phyloP scores from a whole-genome alignment of 2,329 filamentous ascomycete genomes.

The Ophiocordyceps robertsii region DNA sequence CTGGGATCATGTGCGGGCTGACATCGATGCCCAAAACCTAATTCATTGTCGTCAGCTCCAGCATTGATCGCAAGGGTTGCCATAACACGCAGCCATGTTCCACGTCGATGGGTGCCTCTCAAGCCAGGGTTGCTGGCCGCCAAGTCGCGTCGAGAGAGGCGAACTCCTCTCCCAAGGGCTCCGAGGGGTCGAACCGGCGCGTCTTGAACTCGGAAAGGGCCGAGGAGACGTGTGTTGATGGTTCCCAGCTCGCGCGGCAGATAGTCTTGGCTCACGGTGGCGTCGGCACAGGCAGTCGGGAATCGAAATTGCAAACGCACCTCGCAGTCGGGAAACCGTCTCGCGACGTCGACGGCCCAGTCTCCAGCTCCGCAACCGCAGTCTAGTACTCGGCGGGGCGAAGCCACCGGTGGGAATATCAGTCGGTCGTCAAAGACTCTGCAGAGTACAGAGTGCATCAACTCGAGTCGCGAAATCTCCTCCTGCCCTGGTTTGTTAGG shows the following conservation, averaged over 20 bases:
- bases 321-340: conserved; percentile 49
- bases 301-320: conserved; percentile 24
- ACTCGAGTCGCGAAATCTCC: conserved; percentile 51
- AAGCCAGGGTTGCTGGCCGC: no score
- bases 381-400: conserved; percentile 49
- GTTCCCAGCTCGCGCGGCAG: no score
- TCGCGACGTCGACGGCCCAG: conserved; percentile 58
- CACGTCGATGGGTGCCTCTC: no score
- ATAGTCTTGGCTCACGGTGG: no score
- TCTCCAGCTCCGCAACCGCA: conserved; percentile 59
- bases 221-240: no score
- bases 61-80: background rate
- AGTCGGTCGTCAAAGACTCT: conserved; percentile 52
- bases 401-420: conserved; percentile 53
- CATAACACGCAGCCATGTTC: background rate
- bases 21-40: conserved; percentile 63
- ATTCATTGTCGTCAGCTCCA: background rate
- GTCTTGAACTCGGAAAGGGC: no score
- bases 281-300: background rate
- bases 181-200: no score
- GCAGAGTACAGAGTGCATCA: conserved; percentile 49
- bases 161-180: no score
- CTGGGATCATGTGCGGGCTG: conserved; percentile 54
- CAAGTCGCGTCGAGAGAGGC: no score
- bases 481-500: conserved; percentile 31